These are phyloP conservation scores for Buddleja alternifolia DNA, from an alignment of 257 asterid genomes.

Conservation along the genomic window DNA sequence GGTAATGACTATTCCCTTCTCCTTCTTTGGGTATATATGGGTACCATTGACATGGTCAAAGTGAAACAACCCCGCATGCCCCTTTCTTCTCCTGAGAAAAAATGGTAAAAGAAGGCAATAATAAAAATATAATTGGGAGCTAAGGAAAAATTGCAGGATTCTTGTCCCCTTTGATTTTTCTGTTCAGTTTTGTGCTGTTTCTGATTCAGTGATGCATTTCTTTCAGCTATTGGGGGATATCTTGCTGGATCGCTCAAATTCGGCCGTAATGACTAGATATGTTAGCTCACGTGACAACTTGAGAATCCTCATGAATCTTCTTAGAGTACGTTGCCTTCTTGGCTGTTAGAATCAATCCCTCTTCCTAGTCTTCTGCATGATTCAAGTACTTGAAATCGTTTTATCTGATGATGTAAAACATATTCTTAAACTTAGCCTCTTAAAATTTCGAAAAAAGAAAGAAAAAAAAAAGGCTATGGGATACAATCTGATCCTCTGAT, in stretches of 20 bases:
- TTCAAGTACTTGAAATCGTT: slow-evolving; percentile 36
- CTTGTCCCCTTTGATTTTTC: not conserved
- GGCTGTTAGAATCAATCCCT: slow-evolving; percentile 16
- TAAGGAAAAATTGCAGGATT: not conserved
- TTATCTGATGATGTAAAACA: not conserved
- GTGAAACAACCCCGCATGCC: slow-evolving; percentile 25
- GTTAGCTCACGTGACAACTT: slow-evolving; percentile 82
- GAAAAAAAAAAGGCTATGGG: not conserved
- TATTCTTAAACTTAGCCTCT: slow-evolving; percentile 13
- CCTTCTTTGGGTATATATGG: slow-evolving; percentile 11
- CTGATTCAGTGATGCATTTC: slow-evolving; percentile 26
- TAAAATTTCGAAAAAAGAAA: too few species aligned
- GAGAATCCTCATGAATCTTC: slow-evolving; percentile 96
- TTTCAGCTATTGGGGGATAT: slow-evolving; percentile 87
- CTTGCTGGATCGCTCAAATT: slow-evolving; percentile 85
- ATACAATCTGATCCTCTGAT: slow-evolving; percentile 41
- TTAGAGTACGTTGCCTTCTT: slow-evolving; percentile 60
- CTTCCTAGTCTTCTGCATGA: slow-evolving; percentile 27
- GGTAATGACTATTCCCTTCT: slow-evolving; percentile 44
- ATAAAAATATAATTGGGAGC: not conserved
- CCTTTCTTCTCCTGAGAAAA: slow-evolving; percentile 31
- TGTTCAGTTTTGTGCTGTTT: not conserved
- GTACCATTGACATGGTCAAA: not conserved
- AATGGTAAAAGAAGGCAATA: not conserved
- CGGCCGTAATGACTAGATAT: slow-evolving; percentile 82